Base-by-base conservation (phyloP, 2,329 filamentous ascomycete species). In the Cladophialophora bantiana region DNA sequence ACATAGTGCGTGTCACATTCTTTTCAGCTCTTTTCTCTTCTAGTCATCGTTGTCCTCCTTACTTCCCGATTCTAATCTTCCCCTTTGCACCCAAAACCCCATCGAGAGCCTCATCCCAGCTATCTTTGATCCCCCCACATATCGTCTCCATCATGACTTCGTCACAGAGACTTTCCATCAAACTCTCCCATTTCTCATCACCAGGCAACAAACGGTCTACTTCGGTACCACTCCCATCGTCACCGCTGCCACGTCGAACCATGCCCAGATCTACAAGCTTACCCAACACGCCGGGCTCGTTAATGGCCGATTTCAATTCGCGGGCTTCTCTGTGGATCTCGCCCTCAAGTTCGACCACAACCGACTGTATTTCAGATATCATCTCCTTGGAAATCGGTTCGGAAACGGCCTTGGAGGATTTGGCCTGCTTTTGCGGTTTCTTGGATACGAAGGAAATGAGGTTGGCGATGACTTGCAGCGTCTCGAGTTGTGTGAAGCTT, bases 21-120 rank as follows among this genome's bases (percentile, higher is more conserved):
- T 50, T 9, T 12, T 50, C 45, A 38, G 13, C 36, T 13, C 36
- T 13, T 38, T 48, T 7, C 26, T 3, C 18, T 10, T 20, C 4
- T 26, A 7, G 45, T 45, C n/a, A 2, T 18, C 10, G 40, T n/a
- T 13, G 4, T 9, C 18, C 45, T 20, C 15, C 45, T 62, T 48
- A 68, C 42, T 67, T 67, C 31, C 57, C 62, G 3, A 60, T 20
- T 55, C 71, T 66, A 57, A 71, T 66, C 10, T 50, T 50, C 7
- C 45, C 45, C 61, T 69, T 72, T 3, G 70, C 64, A 32, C 59
- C 61, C 65, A 81, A 63, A 42, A 82, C 71, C 3, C 80, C 80
- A 60, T 79, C 76, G 31, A 83, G 73, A 5, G 76, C 79, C 62
- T 82, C 80, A 56, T 82, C 80, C 81, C 81, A 83, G 69, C 81